Percentiles rank a stretch among this genome's conserved stretches.
Conservation (phyloP, 1,139 yeast genomes). For the Yamadazyma sp. region DNA sequence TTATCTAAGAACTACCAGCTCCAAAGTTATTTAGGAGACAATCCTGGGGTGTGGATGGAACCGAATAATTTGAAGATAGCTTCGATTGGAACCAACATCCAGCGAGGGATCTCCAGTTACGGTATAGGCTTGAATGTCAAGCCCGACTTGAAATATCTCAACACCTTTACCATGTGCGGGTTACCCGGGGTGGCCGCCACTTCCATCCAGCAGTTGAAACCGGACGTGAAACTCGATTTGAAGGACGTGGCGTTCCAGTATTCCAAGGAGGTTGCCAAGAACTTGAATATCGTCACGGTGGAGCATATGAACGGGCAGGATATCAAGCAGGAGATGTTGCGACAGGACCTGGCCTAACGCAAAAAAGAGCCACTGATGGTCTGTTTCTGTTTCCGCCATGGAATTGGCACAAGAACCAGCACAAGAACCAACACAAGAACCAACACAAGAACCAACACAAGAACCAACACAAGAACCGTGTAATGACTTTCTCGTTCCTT, state of each 20-base stretch:
- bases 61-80: slow-evolving; percentile 63
- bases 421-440: no score
- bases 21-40: slow-evolving; percentile 50
- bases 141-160: slow-evolving; percentile 73
- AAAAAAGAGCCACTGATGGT: no score
- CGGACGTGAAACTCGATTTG: slow-evolving; percentile 23
- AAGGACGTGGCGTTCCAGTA: slow-evolving; percentile 51
- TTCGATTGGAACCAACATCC: slow-evolving; percentile 85
- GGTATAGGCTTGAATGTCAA: slow-evolving; percentile 81
- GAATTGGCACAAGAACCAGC: no score
- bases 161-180: slow-evolving; percentile 83
- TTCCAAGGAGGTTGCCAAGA: slow-evolving; percentile 52
- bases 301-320: slow-evolving; percentile 43
- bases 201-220: slow-evolving; percentile 28
- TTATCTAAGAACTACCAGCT: slow-evolving; percentile 47
- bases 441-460: no score
- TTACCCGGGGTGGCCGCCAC: slow-evolving; percentile 55
- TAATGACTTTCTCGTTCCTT: no score
- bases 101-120: slow-evolving; percentile 82
- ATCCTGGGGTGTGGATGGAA: slow-evolving; percentile 89
- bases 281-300: slow-evolving; percentile 45
- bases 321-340: slow-evolving; percentile 7
- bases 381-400: no score
- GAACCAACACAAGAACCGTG: no score
- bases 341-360: background rate